Evolutionary conservation across 2,329 filamentous ascomycete genomes (phyloP).

Genomic region (Colletotrichum tanaceti): DNA sequence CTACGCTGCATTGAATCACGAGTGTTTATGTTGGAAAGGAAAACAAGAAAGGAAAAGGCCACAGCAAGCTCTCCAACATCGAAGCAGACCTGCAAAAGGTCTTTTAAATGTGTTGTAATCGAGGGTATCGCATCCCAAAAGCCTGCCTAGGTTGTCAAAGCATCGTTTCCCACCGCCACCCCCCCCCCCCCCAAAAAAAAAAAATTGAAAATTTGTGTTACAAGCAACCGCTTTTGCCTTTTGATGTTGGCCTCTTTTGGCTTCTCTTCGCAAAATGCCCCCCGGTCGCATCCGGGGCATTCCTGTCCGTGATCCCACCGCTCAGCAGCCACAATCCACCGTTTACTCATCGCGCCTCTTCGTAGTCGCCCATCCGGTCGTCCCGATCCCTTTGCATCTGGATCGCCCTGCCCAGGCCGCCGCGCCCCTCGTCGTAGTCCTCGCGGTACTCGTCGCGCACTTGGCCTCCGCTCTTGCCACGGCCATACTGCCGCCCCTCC

Average conservation of each 20-base stretch:
- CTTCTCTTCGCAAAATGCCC: conserved; percentile 55
- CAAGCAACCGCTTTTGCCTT: conserved; percentile 7
- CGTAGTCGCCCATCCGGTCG: conserved; percentile 50
- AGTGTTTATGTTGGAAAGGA: conserved; percentile 4
- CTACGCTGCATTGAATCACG: background rate
- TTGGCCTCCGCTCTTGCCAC: conserved; percentile 95
- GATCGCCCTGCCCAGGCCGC: conserved; percentile 85
- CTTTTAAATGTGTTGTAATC: conserved; percentile 26
- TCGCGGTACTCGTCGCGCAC: conserved; percentile 98
- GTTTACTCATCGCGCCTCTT: conserved; percentile 48
- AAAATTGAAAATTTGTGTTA: background rate
- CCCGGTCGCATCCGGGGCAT: no score
- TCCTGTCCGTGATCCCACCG: conserved; percentile 39
- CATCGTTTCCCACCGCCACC: conserved; percentile 15
- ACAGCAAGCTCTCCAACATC: conserved; percentile 1
- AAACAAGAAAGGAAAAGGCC: no score
- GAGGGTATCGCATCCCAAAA: conserved; percentile 39
- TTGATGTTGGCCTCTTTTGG: conserved; percentile 47
- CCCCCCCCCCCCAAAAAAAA: background rate
- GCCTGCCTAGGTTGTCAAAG: conserved; percentile 20
- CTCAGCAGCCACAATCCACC: conserved; percentile 34
- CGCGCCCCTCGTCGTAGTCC: conserved; percentile 94
- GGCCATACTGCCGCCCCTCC: conserved; percentile 94
- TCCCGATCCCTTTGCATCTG: conserved; percentile 60
- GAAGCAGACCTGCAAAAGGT: background rate